Conservation (phyloP, 768 basidiomycete species). For the Pleurotus eryngii region DNA sequence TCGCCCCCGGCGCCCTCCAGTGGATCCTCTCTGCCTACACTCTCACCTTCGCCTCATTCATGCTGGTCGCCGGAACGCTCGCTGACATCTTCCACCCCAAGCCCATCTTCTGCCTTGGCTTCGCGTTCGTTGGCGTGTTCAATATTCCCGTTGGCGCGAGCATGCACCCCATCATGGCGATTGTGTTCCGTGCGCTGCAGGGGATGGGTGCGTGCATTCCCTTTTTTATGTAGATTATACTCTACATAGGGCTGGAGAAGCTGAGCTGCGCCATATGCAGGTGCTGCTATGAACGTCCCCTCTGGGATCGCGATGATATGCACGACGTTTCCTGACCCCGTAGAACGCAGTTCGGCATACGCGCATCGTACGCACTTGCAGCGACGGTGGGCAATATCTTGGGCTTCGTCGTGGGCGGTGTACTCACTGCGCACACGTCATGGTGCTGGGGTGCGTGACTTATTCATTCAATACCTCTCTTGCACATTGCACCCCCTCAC, state of each 20-base stretch:
- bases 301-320: constrained; percentile 18
- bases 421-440: constrained; percentile 31
- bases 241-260: no score
- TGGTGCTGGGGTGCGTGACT: constrained; percentile 41
- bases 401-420: constrained; percentile 36
- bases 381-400: constrained; percentile 41
- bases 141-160: constrained; percentile 5
- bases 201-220: constrained; percentile 9
- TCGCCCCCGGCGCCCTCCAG: background rate
- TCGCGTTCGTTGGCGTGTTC: constrained; percentile 9
- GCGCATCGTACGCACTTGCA: constrained; percentile 38
- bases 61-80: constrained; percentile 7
- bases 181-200: constrained; percentile 12
- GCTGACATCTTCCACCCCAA: constrained; percentile 19
- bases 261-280: constrained; percentile 12
- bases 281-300: constrained; percentile 42
- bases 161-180: constrained; percentile 6
- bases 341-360: constrained; percentile 40
- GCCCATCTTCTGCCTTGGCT: constrained; percentile 17
- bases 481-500: no score
- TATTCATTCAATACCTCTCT: no score
- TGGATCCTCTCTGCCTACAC: constrained; percentile 44
- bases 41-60: constrained; percentile 39
- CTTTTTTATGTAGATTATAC: background rate
- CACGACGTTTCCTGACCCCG: constrained; percentile 37